A percentile compares a stretch with the other conserved stretches of the same genome.
phyloP scores from a whole-genome alignment of 805 yeast genomes.

The Middelhovenomyces tepae region DNA sequence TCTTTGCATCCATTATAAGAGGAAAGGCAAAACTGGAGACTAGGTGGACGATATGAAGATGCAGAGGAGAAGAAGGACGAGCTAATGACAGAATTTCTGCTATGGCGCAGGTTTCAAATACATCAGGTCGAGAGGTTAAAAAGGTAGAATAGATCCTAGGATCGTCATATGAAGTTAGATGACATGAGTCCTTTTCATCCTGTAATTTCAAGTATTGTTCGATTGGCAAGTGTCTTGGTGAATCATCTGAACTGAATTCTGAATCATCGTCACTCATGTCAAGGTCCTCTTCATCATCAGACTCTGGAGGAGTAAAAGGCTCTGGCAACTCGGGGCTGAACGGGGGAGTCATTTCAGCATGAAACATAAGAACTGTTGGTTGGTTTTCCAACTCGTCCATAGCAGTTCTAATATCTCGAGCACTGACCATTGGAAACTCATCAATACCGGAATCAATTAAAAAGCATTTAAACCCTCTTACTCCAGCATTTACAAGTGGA shows the following conservation, averaged over 20 bases:
- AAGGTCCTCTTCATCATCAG: conserved; percentile 20
- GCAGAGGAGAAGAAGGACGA: conserved; percentile 38
- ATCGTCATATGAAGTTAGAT: no score
- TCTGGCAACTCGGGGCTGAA: no score
- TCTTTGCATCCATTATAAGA: conserved; percentile 54
- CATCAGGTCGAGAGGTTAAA: conserved; percentile 79
- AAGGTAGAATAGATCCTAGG: conserved; percentile 64
- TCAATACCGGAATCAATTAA: conserved; percentile 93
- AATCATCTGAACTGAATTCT: no score
- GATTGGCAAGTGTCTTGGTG: no score
- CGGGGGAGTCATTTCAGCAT: conserved; percentile 90
- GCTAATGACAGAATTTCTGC: conserved; percentile 64
- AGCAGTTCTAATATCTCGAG: conserved; percentile 56
- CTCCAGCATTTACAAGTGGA: conserved; percentile 79
- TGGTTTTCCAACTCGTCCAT: conserved; percentile 52
- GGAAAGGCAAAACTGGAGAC: conserved; percentile 83
- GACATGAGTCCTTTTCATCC: no score
- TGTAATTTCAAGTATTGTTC: no score
- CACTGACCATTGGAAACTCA: conserved; percentile 78
- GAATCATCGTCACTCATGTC: no score
- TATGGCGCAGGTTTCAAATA: conserved; percentile 79
- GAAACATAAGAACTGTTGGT: conserved; percentile 76
- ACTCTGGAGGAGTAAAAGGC: no score
- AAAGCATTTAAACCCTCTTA: conserved; percentile 89
- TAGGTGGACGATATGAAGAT: conserved; percentile 84